phyloP scores from a whole-genome alignment of 306 rosid genomes.

The Glycyrrhiza uralensis region DNA sequence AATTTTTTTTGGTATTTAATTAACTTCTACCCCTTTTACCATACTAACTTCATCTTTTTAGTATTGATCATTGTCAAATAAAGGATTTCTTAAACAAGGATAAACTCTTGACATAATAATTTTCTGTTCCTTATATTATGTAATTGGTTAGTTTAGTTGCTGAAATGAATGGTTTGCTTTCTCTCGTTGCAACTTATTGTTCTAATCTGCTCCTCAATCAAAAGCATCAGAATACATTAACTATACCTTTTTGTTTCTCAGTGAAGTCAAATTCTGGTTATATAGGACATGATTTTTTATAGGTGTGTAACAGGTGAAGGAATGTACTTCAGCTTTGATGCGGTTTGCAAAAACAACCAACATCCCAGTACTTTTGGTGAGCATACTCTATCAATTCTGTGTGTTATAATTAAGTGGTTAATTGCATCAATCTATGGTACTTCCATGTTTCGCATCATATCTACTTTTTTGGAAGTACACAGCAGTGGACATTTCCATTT shows the following conservation, averaged over 20 bases:
- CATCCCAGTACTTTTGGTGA: conserved; percentile 78
- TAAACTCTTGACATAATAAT: neutral
- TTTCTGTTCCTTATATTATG: conserved; percentile 11
- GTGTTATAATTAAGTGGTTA: neutral
- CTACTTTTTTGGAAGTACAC: neutral
- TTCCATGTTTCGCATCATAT: neutral
- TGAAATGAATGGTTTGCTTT: conserved; percentile 2
- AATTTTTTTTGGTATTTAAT: neutral
- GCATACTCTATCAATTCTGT: conserved; percentile 9
- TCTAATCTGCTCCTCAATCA: conserved; percentile 12
- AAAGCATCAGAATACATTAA: neutral
- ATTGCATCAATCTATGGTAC: neutral
- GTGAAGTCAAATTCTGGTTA: conserved; percentile 9
- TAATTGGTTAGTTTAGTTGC: conserved; percentile 1
- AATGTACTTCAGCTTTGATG: conserved; percentile 84
- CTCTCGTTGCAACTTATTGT: neutral
- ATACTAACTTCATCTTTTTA: neutral
- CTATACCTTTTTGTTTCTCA: conserved; percentile 2
- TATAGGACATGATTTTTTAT: conserved; percentile 21
- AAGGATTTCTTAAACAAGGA: neutral
- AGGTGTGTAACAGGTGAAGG: conserved; percentile 68
- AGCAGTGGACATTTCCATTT: neutral
- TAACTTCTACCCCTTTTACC: neutral
- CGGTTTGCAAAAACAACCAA: conserved; percentile 79
- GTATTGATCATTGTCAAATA: conserved; percentile 11